Percentiles rank a stretch among this genome's conserved stretches.
These are phyloP conservation scores for Fusarium chaquense DNA, from an alignment of 2,329 filamentous ascomycete genomes.

Conservation along the genomic window DNA sequence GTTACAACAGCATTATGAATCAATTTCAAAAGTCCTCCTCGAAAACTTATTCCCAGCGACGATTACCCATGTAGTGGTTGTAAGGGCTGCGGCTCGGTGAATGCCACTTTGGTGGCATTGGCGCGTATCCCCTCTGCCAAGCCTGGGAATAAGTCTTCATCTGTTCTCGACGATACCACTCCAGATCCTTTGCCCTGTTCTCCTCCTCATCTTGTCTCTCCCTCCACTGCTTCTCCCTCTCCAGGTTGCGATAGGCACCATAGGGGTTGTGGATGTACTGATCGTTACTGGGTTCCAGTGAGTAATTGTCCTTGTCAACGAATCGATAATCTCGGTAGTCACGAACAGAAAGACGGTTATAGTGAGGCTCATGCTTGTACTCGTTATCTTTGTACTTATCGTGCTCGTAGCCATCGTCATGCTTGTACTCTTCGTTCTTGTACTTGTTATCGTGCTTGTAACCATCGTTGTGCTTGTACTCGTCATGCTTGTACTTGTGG, in stretches of 20 bases:
- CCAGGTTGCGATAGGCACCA: background rate
- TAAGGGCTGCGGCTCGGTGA: background rate
- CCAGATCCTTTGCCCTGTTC: background rate
- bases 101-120: background rate
- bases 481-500: background rate
- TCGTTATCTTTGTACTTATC: background rate
- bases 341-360: conserved; percentile 15
- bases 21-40: background rate
- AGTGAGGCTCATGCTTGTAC: background rate
- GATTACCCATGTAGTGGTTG: background rate
- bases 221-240: background rate
- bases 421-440: conserved; percentile 1
- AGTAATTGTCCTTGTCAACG: conserved; percentile 1
- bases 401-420: conserved; percentile 2
- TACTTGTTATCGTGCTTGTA: background rate
- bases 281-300: conserved; percentile 7
- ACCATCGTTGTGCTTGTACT: conserved; percentile 1
- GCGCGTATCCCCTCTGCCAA: background rate
- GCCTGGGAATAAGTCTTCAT: background rate
- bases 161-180: background rate
- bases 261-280: background rate
- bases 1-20: conserved; percentile 1
- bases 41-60: background rate
- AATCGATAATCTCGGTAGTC: background rate
- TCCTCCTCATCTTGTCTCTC: background rate